These are phyloP conservation scores for Amanita rimosa DNA, from an alignment of 768 basidiomycete species.

Conservation along the genomic window DNA sequence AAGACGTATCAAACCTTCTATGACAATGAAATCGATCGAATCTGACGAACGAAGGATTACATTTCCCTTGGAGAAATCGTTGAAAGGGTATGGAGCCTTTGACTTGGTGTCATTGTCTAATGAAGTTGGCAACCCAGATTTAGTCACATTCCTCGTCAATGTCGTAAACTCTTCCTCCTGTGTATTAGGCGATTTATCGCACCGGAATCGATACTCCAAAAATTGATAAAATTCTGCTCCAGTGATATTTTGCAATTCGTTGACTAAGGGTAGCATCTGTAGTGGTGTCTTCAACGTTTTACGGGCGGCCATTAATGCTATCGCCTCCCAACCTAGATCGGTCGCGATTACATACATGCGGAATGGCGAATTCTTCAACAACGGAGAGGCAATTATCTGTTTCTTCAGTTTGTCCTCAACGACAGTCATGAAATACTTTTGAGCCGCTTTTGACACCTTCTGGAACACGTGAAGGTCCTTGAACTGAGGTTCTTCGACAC, in stretches of 20 bases:
- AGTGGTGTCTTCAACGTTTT: conserved; percentile 30
- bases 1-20: conserved; percentile 16
- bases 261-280: background rate
- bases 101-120: no score
- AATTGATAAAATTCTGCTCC: background rate
- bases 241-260: conserved; percentile 1
- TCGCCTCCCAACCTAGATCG: conserved; percentile 9
- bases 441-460: conserved; percentile 1
- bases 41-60: conserved; percentile 18
- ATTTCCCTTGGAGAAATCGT: background rate
- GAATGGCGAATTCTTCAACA: background rate
- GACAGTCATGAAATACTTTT: conserved; percentile 2
- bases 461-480: background rate
- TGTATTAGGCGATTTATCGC: background rate
- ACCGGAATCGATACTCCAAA: background rate
- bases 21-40: conserved; percentile 19
- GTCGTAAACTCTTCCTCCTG: no score
- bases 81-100: background rate
- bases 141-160: background rate
- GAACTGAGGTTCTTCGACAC: background rate
- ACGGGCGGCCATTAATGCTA: conserved; percentile 17
- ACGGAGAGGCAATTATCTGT: background rate
- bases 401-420: conserved; percentile 1
- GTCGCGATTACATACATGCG: background rate
- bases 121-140: background rate